phyloP scores from a whole-genome alignment of 805 yeast genomes.

The Cyberlindnera galapagoensis region DNA sequence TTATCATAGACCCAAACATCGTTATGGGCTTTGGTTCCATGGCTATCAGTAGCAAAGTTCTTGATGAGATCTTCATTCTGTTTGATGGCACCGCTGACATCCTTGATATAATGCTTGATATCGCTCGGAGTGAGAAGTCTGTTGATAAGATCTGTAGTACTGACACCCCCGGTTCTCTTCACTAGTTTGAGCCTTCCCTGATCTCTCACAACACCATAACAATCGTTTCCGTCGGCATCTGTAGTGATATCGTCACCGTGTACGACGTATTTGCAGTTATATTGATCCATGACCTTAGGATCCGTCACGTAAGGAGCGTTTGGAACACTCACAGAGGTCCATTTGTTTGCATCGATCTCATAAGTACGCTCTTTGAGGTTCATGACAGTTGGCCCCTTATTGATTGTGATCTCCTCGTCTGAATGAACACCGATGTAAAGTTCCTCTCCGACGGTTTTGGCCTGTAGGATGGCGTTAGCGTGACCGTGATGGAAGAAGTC shows the following conservation, averaged over 20 bases:
- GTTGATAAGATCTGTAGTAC: slow-evolving; percentile 92
- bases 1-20: slow-evolving; percentile 47
- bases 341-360: slow-evolving; percentile 88
- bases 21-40: slow-evolving; percentile 49
- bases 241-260: slow-evolving; percentile 98
- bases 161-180: slow-evolving; percentile 87
- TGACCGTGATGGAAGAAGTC: slow-evolving; percentile 98
- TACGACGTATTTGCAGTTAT: slow-evolving; percentile 83
- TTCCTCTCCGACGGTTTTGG: slow-evolving; percentile 72
- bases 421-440: slow-evolving; percentile 86
- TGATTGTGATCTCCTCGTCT: slow-evolving; percentile 73
- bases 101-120: slow-evolving; percentile 13
- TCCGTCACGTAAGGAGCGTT: slow-evolving; percentile 93
- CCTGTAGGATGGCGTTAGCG: slow-evolving; percentile 94
- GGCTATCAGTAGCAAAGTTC: slow-evolving; percentile 54
- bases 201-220: slow-evolving; percentile 79
- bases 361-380: slow-evolving; percentile 63
- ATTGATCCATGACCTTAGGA: slow-evolving; percentile 60
- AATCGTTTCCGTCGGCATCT: slow-evolving; percentile 92
- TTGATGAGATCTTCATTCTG: slow-evolving; percentile 12
- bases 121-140: slow-evolving; percentile 51
- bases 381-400: slow-evolving; percentile 97
- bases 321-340: slow-evolving; percentile 69
- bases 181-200: slow-evolving; percentile 86
- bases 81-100: slow-evolving; percentile 1